Conservation (phyloP, 345 rosid species). For the Citrus maxima region DNA sequence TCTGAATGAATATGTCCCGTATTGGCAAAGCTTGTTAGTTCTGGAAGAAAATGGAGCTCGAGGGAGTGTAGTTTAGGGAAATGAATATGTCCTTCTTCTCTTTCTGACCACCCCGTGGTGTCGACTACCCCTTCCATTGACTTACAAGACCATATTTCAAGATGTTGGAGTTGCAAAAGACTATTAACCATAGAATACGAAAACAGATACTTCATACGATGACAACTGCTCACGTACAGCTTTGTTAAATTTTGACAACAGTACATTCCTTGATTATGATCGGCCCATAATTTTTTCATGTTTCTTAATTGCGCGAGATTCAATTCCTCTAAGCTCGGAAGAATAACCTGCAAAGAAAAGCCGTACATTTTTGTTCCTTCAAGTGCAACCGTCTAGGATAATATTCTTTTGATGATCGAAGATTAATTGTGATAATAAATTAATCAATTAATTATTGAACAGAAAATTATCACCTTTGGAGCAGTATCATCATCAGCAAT, state of each 20-base stretch:
- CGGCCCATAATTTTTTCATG: not conserved
- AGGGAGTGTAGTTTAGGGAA: too few species aligned
- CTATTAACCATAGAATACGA: not conserved
- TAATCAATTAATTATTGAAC: too few species aligned
- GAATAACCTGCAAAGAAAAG: not conserved
- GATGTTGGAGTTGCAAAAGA: not conserved
- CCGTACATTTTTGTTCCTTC: rapidly evolving
- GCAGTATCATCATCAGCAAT: too few species aligned
- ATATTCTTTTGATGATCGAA: too few species aligned
- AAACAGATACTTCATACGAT: not conserved
- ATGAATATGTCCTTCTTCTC: too few species aligned
- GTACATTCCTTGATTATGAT: not conserved
- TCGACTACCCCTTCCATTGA: too few species aligned
- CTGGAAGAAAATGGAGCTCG: rapidly evolving
- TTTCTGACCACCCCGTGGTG: too few species aligned
- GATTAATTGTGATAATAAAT: too few species aligned
- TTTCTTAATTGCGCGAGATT: not conserved
- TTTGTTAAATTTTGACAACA: not conserved
- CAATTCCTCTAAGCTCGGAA: conserved; percentile 1
- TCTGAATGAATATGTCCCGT: too few species aligned
- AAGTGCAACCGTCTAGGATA: too few species aligned
- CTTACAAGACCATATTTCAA: rapidly evolving
- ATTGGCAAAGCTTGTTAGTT: too few species aligned
- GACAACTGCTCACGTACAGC: rapidly evolving
- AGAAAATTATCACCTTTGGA: too few species aligned